phyloP scores from a whole-genome alignment of 306 rosid species.

The Cicer chorassanicum region DNA sequence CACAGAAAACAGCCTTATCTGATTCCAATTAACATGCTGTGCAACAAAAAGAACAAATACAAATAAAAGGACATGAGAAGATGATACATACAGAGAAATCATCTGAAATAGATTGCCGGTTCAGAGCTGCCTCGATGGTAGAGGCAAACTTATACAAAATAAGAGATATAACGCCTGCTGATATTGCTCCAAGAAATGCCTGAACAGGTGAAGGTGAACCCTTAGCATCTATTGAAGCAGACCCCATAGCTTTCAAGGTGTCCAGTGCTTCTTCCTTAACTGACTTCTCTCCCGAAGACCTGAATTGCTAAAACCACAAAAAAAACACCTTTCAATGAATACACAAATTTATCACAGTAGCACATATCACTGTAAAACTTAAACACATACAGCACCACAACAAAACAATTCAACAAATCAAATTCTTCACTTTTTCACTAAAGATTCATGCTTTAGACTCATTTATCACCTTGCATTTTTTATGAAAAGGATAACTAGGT shows the following conservation, averaged over 20 bases:
- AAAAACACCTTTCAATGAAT: slow-evolving; percentile 43
- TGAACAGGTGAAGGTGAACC: slow-evolving; percentile 78
- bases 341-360: slow-evolving; percentile 17
- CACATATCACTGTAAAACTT: slow-evolving; percentile 4
- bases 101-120: slow-evolving; percentile 79
- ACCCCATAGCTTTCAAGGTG: slow-evolving; percentile 68
- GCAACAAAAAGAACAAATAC: slow-evolving; percentile 26
- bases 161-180: slow-evolving; percentile 82
- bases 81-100: slow-evolving; percentile 70
- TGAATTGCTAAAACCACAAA: slow-evolving; percentile 72
- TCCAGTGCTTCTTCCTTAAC: slow-evolving; percentile 83
- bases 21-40: slow-evolving; percentile 16
- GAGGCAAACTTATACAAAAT: slow-evolving; percentile 83
- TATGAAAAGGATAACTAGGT: neutral
- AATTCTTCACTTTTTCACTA: neutral
- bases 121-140: slow-evolving; percentile 82
- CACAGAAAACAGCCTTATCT: slow-evolving; percentile 9
- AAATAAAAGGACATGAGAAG: slow-evolving; percentile 38
- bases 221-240: slow-evolving; percentile 63
- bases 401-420: slow-evolving; percentile 3
- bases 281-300: slow-evolving; percentile 81
- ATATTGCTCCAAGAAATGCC: slow-evolving; percentile 78
- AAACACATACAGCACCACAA: slow-evolving; percentile 28
- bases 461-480: neutral
- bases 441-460: slow-evolving; percentile 16